These are phyloP conservation scores for Silybum marianum DNA, from an alignment of 129 eudicot genomes.

Conservation along the genomic window DNA sequence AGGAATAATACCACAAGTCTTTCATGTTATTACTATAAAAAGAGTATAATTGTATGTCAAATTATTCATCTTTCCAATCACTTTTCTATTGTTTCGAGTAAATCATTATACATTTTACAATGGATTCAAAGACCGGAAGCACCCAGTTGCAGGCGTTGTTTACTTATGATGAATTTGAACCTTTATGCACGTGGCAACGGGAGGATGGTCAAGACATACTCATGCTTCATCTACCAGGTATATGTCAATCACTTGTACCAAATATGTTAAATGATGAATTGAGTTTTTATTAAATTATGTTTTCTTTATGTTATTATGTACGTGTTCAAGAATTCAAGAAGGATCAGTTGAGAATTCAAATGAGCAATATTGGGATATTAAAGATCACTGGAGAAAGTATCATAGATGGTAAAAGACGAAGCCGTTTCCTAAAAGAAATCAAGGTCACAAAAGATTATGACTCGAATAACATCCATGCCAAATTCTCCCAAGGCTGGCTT, in stretches of 20 bases:
- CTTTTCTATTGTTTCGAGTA: neutral
- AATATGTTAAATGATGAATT: neutral
- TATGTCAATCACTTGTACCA: too few relatives aligned
- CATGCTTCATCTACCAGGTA: conserved; percentile 70
- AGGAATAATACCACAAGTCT: conserved; percentile 23
- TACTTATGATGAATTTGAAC: conserved; percentile 63
- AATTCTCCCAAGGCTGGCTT: conserved; percentile 57
- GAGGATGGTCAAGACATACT: conserved; percentile 53
- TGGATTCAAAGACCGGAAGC: conserved; percentile 38
- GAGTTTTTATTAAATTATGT: neutral
- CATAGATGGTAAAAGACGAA: conserved; percentile 28
- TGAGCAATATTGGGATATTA: conserved; percentile 50
- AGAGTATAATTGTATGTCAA: conserved; percentile 10
- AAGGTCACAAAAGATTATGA: conserved; percentile 44
- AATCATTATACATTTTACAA: neutral
- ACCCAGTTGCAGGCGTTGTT: conserved; percentile 27
- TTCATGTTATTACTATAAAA: conserved; percentile 26
- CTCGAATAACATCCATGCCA: conserved; percentile 60
- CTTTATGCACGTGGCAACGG: conserved; percentile 66
- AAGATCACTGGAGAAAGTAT: conserved; percentile 64
- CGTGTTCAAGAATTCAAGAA: conserved; percentile 57
- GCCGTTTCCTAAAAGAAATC: conserved; percentile 64
- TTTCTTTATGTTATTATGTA: neutral
- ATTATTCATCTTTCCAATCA: conserved; percentile 16
- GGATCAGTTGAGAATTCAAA: conserved; percentile 58